Conservation (phyloP, 2,329 filamentous ascomycete species). For the Xylariaceae sp. region DNA sequence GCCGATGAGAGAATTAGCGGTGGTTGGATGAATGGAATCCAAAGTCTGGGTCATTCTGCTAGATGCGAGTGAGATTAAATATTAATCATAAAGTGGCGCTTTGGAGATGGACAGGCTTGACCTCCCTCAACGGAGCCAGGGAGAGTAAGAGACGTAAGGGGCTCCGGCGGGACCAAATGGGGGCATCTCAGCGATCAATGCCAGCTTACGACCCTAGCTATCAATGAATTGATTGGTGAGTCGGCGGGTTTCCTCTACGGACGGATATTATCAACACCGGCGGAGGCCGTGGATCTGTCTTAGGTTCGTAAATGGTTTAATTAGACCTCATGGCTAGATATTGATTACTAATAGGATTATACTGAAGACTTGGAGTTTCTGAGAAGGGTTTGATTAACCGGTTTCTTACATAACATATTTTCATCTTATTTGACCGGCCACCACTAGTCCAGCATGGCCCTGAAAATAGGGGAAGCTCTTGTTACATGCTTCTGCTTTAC, state of each 20-base stretch:
- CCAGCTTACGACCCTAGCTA: background rate
- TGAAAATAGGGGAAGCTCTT: background rate
- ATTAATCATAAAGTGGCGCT: background rate
- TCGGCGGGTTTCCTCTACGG: slow-evolving; percentile 13
- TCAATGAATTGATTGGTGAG: slow-evolving; percentile 15
- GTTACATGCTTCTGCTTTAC: background rate
- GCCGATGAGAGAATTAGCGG: slow-evolving; percentile 8
- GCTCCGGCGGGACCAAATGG: slow-evolving; percentile 5
- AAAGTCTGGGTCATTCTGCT: slow-evolving; percentile 1
- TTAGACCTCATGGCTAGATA: background rate
- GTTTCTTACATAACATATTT: background rate
- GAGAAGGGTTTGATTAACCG: no score
- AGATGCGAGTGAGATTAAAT: slow-evolving; percentile 6
- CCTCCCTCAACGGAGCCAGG: slow-evolving; percentile 1
- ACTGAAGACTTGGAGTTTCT: background rate
- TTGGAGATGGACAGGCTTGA: slow-evolving; percentile 5
- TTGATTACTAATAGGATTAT: background rate
- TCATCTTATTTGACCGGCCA: background rate
- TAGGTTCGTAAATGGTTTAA: background rate
- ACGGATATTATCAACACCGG: slow-evolving; percentile 17
- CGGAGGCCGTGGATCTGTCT: background rate
- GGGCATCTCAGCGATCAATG: slow-evolving; percentile 1
- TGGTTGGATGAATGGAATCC: background rate
- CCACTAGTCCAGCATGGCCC: no score
- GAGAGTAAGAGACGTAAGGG: slow-evolving; percentile 11